These are phyloP conservation scores for Claviceps lovelessii DNA, from an alignment of 2,329 filamentous ascomycete species.

Conservation along the genomic window DNA sequence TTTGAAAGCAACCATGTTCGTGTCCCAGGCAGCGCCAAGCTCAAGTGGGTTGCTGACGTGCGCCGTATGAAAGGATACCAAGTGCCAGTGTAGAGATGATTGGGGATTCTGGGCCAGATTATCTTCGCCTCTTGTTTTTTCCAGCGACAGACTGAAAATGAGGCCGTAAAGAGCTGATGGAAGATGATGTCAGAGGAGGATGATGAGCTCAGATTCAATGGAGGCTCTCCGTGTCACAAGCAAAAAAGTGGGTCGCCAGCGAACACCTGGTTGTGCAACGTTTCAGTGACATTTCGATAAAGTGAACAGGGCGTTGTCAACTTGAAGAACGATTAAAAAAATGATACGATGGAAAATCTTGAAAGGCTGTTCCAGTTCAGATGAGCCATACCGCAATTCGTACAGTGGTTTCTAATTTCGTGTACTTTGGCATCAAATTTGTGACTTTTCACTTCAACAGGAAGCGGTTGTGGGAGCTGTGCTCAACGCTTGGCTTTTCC, in stretches of 20 bases:
- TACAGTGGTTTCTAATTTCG: too few species aligned
- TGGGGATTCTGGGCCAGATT: not conserved
- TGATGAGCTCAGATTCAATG: not conserved
- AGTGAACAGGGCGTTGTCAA: too few species aligned
- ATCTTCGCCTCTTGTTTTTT: not conserved
- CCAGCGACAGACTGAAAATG: not conserved
- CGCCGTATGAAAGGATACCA: not conserved
- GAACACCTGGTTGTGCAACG: too few species aligned
- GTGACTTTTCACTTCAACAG: not conserved
- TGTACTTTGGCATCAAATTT: too few species aligned
- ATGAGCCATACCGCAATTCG: too few species aligned
- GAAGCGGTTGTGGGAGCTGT: not conserved
- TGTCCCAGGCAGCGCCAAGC: not conserved
- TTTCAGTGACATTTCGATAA: too few species aligned
- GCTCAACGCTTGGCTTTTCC: not conserved
- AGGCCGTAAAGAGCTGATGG: not conserved
- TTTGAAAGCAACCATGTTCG: not conserved
- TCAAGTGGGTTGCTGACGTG: not conserved
- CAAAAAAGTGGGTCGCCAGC: not conserved
- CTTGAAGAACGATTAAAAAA: too few species aligned
- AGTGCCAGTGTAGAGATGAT: not conserved
- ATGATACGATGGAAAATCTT: too few species aligned
- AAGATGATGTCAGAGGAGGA: not conserved
- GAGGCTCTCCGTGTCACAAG: too few species aligned
- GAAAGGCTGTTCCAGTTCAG: too few species aligned